phyloP scores from a whole-genome alignment of 2,329 filamentous ascomycete species.

The Orbilia ellipsospora region DNA sequence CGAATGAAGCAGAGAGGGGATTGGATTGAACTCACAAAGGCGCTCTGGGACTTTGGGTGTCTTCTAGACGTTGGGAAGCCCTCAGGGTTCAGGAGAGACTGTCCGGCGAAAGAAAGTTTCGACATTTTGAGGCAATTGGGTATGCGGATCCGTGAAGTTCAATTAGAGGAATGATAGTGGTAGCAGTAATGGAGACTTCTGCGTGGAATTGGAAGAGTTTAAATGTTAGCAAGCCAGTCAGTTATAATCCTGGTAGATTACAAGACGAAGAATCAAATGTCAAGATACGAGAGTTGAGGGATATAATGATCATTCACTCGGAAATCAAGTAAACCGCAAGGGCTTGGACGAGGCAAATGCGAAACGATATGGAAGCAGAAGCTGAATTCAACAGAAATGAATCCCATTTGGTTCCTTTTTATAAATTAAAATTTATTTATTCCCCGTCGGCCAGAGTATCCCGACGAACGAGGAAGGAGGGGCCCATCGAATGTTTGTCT shows the following conservation, averaged over 20 bases:
- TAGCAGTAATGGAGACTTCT: neutral
- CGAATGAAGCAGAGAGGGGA: neutral
- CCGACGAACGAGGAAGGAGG: neutral
- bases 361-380: neutral
- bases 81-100: conserved; percentile 55
- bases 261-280: neutral
- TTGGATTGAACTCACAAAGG: conserved; percentile 66
- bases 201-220: neutral
- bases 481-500: neutral
- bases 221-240: neutral
- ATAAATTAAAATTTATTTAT: neutral
- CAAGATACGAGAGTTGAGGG: conserved; percentile 22
- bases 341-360: neutral
- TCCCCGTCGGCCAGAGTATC: neutral
- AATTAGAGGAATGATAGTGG: conserved; percentile 1
- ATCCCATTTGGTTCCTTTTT: neutral
- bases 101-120: conserved; percentile 47
- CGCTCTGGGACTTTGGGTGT: conserved; percentile 69
- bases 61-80: conserved; percentile 65
- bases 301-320: conserved; percentile 11
- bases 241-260: too few species aligned
- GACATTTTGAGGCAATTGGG: conserved; percentile 43
- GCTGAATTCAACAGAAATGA: neutral
- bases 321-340: neutral
- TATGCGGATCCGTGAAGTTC: neutral